Evolutionary conservation across 1,284 basidiomycete species (phyloP).

Genomic region (Apiotrichum brassicae): DNA sequence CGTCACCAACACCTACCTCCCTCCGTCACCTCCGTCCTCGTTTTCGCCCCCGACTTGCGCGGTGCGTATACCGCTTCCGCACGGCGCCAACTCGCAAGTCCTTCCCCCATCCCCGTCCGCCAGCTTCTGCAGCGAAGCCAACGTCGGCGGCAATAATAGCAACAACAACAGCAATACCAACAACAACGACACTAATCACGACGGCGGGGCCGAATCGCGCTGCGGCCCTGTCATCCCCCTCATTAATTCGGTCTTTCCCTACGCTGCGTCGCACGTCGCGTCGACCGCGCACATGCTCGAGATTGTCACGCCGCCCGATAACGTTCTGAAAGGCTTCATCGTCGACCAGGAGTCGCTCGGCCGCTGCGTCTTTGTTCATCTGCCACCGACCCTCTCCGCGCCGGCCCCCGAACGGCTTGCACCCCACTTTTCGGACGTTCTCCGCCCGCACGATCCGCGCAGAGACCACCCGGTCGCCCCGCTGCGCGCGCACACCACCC

Average conservation of each 20-base stretch:
- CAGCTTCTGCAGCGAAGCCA: neutral
- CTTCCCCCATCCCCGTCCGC: neutral
- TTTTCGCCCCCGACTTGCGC: neutral
- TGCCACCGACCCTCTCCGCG: slow-evolving; percentile 24
- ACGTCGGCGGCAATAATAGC: too few species aligned
- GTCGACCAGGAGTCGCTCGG: slow-evolving; percentile 26
- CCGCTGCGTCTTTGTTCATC: slow-evolving; percentile 39
- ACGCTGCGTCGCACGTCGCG: slow-evolving; percentile 28
- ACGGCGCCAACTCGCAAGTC: neutral
- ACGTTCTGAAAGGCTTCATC: slow-evolving; percentile 38
- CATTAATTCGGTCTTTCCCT: slow-evolving; percentile 39
- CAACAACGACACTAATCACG: too few species aligned
- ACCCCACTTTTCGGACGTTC: slow-evolving; percentile 40
- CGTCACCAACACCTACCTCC: neutral
- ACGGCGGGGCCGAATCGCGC: neutral
- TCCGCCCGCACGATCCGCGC: slow-evolving; percentile 38
- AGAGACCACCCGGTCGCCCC: slow-evolving; percentile 28
- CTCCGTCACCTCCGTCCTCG: slow-evolving; percentile 6
- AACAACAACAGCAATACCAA: neutral
- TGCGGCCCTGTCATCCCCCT: slow-evolving; percentile 29
- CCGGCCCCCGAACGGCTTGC: slow-evolving; percentile 26
- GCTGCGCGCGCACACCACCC: neutral
- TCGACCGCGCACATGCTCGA: slow-evolving; percentile 32
- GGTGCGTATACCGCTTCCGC: slow-evolving; percentile 4
- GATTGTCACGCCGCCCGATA: slow-evolving; percentile 40